Conservation (phyloP, 192 early-diverging fungal species). For the Piromyces finnis region DNA sequence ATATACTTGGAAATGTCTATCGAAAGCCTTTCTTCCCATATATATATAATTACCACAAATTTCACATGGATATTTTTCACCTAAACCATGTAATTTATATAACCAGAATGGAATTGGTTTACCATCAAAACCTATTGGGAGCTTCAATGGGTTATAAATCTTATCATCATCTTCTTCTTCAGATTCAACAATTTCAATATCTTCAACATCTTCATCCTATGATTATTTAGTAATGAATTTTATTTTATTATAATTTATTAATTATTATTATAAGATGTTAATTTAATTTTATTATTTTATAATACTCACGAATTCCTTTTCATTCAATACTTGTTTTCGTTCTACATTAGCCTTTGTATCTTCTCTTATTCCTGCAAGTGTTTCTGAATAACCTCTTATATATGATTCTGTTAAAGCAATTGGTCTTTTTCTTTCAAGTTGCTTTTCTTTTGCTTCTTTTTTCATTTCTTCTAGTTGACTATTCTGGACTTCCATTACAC, state of each 20-base stretch:
- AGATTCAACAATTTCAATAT: constrained; percentile 33
- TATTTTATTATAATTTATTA: neutral
- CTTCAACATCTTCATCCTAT: constrained; percentile 4
- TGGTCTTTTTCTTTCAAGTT: constrained; percentile 10
- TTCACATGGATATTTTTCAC: constrained; percentile 86
- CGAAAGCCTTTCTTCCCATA: constrained; percentile 91
- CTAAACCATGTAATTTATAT: constrained; percentile 90
- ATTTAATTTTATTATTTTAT: neutral
- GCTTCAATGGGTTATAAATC: constrained; percentile 89
- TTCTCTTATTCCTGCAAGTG: constrained; percentile 23
- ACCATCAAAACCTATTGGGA: constrained; percentile 93
- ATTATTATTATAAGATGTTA: too few species aligned
- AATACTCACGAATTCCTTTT: constrained; percentile 41
- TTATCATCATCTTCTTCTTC: constrained; percentile 58
- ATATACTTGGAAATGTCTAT: constrained; percentile 68
- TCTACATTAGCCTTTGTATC: constrained; percentile 78
- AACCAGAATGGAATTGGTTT: constrained; percentile 95
- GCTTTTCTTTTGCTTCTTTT: neutral
- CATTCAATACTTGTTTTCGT: constrained; percentile 80
- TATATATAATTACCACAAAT: constrained; percentile 91
- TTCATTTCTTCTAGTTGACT: neutral
- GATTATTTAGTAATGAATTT: too few species aligned
- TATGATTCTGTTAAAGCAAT: constrained; percentile 42
- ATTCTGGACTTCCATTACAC: neutral
- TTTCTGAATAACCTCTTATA: constrained; percentile 28